Evolutionary conservation across 2,329 filamentous ascomycete genomes (phyloP), one percentile per base, ranked within the genome.

Genomic region (Diaporthe helianthi): DNA sequence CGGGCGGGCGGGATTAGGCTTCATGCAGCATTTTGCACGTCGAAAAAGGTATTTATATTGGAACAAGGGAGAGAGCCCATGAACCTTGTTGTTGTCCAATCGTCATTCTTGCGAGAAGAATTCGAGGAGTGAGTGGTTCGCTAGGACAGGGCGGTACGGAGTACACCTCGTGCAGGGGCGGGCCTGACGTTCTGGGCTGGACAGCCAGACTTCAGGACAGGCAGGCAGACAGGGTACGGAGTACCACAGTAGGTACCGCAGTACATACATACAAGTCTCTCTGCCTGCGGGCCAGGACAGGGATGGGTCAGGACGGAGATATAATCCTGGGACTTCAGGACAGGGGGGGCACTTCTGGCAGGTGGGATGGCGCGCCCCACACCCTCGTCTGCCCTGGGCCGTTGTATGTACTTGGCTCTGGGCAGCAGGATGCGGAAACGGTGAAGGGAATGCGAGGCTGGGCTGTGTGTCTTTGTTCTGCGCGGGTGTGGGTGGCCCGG

Each of bases 31-130:
- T 44, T 49, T 55, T 49, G 65, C 52, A 58, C 31, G 52, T 67
- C 49, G 65, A 67, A 67, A 58, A 58, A 58, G 65, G 65, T 60
- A 67, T 67, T 67, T 58, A 67, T 67, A 58, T 67, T 67, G 24
- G 65, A 67, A 46, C 52, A 38, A 36, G 53, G 41, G 52, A 55
- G 49, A 53, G 58, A 67, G 31, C 65, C 65, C 65, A 58, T 67
- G 65, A 67, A 67, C 65, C 65, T 67, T 54, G 65, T 31, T 51
- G 44, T 54, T 51, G 44, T 47, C 65, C 52, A 67, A 58, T 67
- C 65, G 52, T 58, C 65, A 67, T 67, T 67, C 54, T 49, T 67
- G 41, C 65, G 52, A 67, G 53, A 36, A 58, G 41, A 67, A 22
- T 38, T 38, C 52, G 52, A 49, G 58, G 58, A 63, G 41, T 67